Evolutionary conservation across 2,329 filamentous ascomycete genomes (phyloP), one percentile per base, ranked within the genome.

Genomic region (Colletotrichum spinosum): DNA sequence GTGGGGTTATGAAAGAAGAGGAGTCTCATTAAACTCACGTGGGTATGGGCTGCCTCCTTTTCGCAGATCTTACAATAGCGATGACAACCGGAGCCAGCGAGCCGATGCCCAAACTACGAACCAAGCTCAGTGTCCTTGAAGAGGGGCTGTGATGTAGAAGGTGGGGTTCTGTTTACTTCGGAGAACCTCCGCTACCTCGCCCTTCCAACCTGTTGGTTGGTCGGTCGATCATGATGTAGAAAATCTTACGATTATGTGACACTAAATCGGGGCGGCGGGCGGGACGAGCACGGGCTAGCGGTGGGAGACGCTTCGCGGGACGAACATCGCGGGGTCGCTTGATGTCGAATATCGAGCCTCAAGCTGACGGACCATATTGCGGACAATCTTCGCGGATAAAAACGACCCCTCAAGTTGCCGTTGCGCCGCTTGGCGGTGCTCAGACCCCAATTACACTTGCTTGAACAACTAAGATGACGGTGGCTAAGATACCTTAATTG

Each of bases 311-410:
- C 51, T 38, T 51, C 42, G 50, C 39, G 17, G 17, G 39, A 41
- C 15, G 48, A 51, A 42, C 46, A 50, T 59, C n/a, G 11, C 41
- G 48, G 52, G 52, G 38, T 35, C 61, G 49, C 39, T 45, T 51
- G 25, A 41, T 39, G 38, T 17, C 44, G 41, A 37, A 39, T 7
- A 38, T 12, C 25, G 39, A 44, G 51, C 45, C 45, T 53, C 49
- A 55, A n/a, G 38, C 15, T 37, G 33, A 34, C 10, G 51, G 35
- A 38, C 17, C 25, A 15, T 25, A 25, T 25, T n/a, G 39, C 62
- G 57, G 57, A 65, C 57, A 61, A 55, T 45, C n/a, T 35, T 44
- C 25, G 12, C 50, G 56, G 61, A 34, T 50, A 11, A 39, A 38
- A 61, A 51, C 46, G 51, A 45, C 33, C 13, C 37, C 15, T 38